Conservation (phyloP, 257 asterid species). For the Solanum gandarillasii region DNA sequence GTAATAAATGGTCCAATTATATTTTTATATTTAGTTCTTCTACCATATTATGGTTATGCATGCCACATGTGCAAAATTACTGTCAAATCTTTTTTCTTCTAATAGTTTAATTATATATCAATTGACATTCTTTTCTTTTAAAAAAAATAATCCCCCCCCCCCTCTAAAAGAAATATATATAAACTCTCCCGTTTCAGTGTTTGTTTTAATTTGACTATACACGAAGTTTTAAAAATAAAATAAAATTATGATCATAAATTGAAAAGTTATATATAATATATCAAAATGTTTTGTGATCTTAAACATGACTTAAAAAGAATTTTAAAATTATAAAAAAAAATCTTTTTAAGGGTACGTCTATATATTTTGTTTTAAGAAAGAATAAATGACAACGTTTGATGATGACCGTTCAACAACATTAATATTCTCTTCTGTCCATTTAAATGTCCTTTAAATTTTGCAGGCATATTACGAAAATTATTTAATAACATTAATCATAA, state of each 20-base stretch:
- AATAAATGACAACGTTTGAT: not conserved
- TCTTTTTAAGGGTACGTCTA: not conserved
- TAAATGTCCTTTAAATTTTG: not conserved
- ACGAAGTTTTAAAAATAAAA: not conserved
- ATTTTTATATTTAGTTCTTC: not conserved
- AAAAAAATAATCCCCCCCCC: not conserved
- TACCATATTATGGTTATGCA: not conserved
- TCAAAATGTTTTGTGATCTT: too few species aligned
- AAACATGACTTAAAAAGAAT: too few species aligned
- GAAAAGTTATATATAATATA: not conserved
- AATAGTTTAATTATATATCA: not conserved
- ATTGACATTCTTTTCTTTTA: not conserved
- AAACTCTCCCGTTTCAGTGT: not conserved
- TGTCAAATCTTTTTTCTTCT: not conserved
- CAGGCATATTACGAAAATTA: not conserved
- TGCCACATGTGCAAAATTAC: not conserved
- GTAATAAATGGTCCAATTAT: not conserved
- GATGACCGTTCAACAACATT: not conserved
- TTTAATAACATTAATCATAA: not conserved
- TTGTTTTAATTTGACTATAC: not conserved
- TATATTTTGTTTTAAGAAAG: not conserved
- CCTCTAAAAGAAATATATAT: not conserved
- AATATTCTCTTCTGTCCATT: not conserved
- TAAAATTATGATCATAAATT: not conserved
- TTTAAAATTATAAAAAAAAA: too few species aligned